Evolutionary conservation across 495 filamentous ascomycete species (phyloP).

Genomic region (Barbatosphaeria neglecta): DNA sequence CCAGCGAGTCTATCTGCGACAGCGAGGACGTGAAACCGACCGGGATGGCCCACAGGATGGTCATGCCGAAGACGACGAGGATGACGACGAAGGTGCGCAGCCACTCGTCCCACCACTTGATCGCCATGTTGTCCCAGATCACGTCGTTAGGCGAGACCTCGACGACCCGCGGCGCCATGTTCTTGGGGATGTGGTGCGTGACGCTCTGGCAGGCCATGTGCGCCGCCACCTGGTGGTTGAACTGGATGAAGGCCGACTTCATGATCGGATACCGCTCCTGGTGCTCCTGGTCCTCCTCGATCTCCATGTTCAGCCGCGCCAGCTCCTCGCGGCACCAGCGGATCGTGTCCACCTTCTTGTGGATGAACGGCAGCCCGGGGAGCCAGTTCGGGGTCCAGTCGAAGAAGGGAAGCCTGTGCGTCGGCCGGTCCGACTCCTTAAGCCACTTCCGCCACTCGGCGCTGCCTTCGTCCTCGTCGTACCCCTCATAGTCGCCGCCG

Average conservation of each 20-base stretch:
- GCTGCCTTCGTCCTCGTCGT: slow-evolving; percentile 52
- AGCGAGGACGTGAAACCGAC: slow-evolving; percentile 79
- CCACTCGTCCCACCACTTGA: slow-evolving; percentile 91
- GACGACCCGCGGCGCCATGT: slow-evolving; percentile 86
- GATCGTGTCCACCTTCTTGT: slow-evolving; percentile 90
- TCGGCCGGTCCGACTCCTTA: slow-evolving; percentile 69
- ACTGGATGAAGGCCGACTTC: slow-evolving; percentile 98
- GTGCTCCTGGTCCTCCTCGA: slow-evolving; percentile 79
- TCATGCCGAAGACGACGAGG: slow-evolving; percentile 57
- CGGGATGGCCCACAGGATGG: slow-evolving; percentile 83
- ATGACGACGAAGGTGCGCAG: slow-evolving; percentile 57
- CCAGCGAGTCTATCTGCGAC: slow-evolving; percentile 61
- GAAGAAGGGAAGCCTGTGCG: slow-evolving; percentile 70
- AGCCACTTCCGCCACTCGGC: slow-evolving; percentile 83
- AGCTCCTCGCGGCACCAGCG: slow-evolving; percentile 82
- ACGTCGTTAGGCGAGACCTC: slow-evolving; percentile 93
- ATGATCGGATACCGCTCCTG: slow-evolving; percentile 85
- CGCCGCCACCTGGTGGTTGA: slow-evolving; percentile 93
- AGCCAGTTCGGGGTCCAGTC: slow-evolving; percentile 61
- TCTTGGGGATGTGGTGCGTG: slow-evolving; percentile 82
- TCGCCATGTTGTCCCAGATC: slow-evolving; percentile 95
- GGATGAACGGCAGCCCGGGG: slow-evolving; percentile 65
- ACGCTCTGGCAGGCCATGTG: slow-evolving; percentile 96
- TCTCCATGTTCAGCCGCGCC: slow-evolving; percentile 82
- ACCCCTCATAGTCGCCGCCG: too few relatives aligned